Base-by-base conservation (phyloP, 192 early-diverging fungal genomes). In the Coemansia sp. region DNA sequence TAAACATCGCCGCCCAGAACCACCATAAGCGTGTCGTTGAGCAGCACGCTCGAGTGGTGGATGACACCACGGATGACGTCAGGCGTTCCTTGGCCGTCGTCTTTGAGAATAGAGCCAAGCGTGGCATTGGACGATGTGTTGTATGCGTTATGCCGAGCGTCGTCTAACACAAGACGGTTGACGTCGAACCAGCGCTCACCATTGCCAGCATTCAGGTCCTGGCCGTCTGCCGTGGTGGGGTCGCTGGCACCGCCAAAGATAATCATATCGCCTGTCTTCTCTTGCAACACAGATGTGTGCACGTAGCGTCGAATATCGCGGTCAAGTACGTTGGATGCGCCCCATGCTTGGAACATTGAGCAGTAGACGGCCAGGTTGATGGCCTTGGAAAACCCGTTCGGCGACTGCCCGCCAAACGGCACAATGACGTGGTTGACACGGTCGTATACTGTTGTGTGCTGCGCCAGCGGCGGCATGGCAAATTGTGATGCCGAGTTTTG, bases 381-480 rank as follows among this genome's bases (percentile, higher is more conserved):
- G 17, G 69, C 70, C 21, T 68, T 57, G 0, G 75, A 72, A 27
- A 78, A 78, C 6, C 59, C 65, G 17, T 50, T 52, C 10, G 75
- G 75, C 1, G 67, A 50, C 55, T 78, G 69, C 1, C 75, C 75
- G 2, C 75, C 75, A 37, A 72, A 78, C 4, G 75, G 75, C 12
- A 78, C 67, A 21, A 78, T 72, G 1, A 78, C 61, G 19, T 69
- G 65, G 64, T 71, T 78, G 9, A 3, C 37, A 26, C 70, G 67
- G 67, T 78, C 64, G 52, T 78, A 78, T 5, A 78, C 75, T 5
- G 70, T 66, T 12, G 75, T 67, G 14, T 78, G 75, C 56, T 78
- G 75, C 10, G 75, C 75, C 3, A 78, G 54, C 17, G 75, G 75
- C n/a, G 75, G 75, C 75, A 78, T 78, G 14, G 63, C 75, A 69